Base-by-base conservation (phyloP, 2,329 filamentous ascomycete genomes). In the Alternaria triticimaculans region DNA sequence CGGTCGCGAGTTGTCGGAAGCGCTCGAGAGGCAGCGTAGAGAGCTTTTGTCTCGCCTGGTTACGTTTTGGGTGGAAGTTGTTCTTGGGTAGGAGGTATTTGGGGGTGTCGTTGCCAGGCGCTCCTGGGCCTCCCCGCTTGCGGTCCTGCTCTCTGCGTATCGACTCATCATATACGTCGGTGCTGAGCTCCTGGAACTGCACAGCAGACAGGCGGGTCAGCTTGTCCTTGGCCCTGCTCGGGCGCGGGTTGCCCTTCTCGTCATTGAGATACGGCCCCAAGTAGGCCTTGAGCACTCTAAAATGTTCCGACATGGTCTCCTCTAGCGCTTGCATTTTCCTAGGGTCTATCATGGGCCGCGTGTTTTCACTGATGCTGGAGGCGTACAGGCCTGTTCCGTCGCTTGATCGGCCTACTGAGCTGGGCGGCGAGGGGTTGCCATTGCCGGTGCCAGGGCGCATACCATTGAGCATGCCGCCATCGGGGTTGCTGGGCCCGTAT, bases 151-250 rank as follows among this genome's bases (percentile, higher is more conserved):
- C 94, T 68, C 96, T 89, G 63, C 96, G 90, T 71, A 96, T 86
- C 69, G 98, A 85, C 82, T 99, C 96, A 81, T 99, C 96, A 82
- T 92, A 98, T 44, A 99, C 95, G 82, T 99, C 96, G 62, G 95
- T 98, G 81, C 94, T 97, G 66, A 99, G 87, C 82, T 99, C 96
- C 81, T 97, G 93, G 80, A 99, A 98, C 80, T 99, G 96, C 26
- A 97, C 93, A 2, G 91, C 86, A 1, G 94, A 97, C 55, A 99
- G 87, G 63, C 95, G 89, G 64, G 97, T 86, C 61, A 98, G 86
- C 85, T 99, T 99, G 81, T 98, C 96, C 75, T 94, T 90, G 60
- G 96, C 96, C 81, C 94, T 91, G 81, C 96, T 97, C 26, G 93
- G 90, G 55, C 90, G 90, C 54, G 89, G 87, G 66, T 90, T 90